Percentiles rank a stretch among this genome's conserved stretches.
phyloP scores from a whole-genome alignment of 805 yeast species.

The Candida multigemmis region DNA sequence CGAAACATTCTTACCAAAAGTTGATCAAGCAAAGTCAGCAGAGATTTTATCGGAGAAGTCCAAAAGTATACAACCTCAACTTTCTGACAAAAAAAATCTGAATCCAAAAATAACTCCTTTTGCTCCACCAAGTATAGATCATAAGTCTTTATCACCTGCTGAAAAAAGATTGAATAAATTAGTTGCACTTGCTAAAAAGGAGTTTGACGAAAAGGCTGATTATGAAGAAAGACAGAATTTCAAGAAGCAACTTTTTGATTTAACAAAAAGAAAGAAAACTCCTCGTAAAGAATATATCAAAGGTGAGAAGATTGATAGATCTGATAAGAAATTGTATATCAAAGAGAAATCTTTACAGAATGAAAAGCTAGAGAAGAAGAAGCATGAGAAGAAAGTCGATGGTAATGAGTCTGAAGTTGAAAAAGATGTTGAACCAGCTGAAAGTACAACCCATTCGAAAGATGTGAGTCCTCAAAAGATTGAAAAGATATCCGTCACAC shows the following conservation, averaged over 20 bases:
- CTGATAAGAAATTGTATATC: background rate
- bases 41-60: too few relatives aligned
- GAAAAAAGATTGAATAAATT: too few relatives aligned
- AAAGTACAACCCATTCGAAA: background rate
- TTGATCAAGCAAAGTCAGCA: too few relatives aligned
- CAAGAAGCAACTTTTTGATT: conserved; percentile 20
- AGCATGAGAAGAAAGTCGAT: conserved; percentile 1
- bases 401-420: too few relatives aligned
- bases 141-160: too few relatives aligned
- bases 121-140: too few relatives aligned
- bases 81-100: too few relatives aligned
- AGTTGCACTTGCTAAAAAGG: too few relatives aligned
- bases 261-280: conserved; percentile 7
- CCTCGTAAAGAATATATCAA: conserved; percentile 1
- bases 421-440: background rate
- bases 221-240: conserved; percentile 20
- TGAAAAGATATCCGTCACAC: background rate
- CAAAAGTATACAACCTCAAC: too few relatives aligned
- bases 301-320: conserved; percentile 1
- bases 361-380: conserved; percentile 1
- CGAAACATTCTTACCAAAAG: too few relatives aligned
- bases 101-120: too few relatives aligned
- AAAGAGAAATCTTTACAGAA: background rate
- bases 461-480: background rate
- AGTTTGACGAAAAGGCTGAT: conserved; percentile 1